Conservation (phyloP, 345 rosid genomes). For the Hypericum androsaemum region DNA sequence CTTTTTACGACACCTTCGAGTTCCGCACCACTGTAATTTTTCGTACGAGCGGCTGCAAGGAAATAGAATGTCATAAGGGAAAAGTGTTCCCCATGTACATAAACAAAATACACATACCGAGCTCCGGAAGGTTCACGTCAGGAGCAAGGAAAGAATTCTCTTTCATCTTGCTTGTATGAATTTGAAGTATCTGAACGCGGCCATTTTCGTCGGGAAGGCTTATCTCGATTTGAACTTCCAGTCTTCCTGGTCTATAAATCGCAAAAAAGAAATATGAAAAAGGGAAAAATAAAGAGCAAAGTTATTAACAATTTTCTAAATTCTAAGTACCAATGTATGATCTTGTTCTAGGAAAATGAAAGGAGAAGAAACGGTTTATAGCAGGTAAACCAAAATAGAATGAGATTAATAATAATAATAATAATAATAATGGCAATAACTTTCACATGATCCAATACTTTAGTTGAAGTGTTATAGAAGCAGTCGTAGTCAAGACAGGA, state of each 20-base stretch:
- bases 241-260: conserved; percentile 76
- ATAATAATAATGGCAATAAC: too few species aligned
- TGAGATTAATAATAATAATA: too few species aligned
- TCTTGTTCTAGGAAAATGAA: too few species aligned
- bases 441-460: too few species aligned
- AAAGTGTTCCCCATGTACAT: too few species aligned
- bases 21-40: conserved; percentile 97
- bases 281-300: not conserved
- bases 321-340: not conserved
- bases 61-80: not conserved
- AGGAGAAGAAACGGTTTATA: too few species aligned
- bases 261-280: not conserved
- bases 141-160: conserved; percentile 87
- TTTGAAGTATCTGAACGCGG: conserved; percentile 89
- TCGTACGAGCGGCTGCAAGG: conserved; percentile 85
- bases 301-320: too few species aligned
- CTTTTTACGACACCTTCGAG: conserved; percentile 99
- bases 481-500: conserved; percentile 6
- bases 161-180: conserved; percentile 97
- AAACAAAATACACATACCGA: conserved; percentile 40
- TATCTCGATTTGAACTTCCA: conserved; percentile 99
- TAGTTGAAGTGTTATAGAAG: not conserved
- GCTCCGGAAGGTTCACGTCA: conserved; percentile 79
- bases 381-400: too few species aligned
- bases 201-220: conserved; percentile 99